These are phyloP conservation scores for Vigna angularis DNA, from an alignment of 306 rosid species.

Conservation along the genomic window DNA sequence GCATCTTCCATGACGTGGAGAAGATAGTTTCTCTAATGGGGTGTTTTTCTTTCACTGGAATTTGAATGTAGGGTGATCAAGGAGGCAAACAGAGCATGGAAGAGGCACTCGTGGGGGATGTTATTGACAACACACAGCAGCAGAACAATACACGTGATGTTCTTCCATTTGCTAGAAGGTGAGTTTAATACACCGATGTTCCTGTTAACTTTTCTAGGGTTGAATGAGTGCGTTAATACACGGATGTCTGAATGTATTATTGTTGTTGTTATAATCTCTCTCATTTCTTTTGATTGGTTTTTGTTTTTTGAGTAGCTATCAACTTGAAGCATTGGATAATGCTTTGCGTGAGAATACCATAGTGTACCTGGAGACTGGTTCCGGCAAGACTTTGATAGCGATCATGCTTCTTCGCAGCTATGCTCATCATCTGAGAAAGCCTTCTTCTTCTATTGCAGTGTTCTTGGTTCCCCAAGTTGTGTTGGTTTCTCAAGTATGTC, in stretches of 20 bases:
- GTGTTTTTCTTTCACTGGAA: background rate
- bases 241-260: background rate
- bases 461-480: constrained; percentile 92
- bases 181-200: background rate
- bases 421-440: constrained; percentile 72
- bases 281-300: constrained; percentile 1
- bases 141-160: constrained; percentile 42
- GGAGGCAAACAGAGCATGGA: constrained; percentile 40
- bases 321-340: constrained; percentile 75
- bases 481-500: constrained; percentile 73
- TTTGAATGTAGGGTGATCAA: constrained; percentile 4
- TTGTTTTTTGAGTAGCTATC: constrained; percentile 62
- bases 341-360: constrained; percentile 70
- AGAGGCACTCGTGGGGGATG: constrained; percentile 34
- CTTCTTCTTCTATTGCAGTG: constrained; percentile 66
- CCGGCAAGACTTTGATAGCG: constrained; percentile 92
- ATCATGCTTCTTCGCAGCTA: constrained; percentile 86
- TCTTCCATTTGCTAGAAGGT: constrained; percentile 85
- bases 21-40: background rate
- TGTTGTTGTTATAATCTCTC: background rate
- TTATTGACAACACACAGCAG: constrained; percentile 6
- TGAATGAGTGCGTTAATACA: too few relatives aligned
- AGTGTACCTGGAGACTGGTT: constrained; percentile 86
- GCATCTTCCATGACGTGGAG: background rate
- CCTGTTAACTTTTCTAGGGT: background rate